Percentiles rank a stretch among this genome's conserved stretches.
Conservation (phyloP, 2,329 filamentous ascomycete genomes). For the Amylocarpus encephaloides region DNA sequence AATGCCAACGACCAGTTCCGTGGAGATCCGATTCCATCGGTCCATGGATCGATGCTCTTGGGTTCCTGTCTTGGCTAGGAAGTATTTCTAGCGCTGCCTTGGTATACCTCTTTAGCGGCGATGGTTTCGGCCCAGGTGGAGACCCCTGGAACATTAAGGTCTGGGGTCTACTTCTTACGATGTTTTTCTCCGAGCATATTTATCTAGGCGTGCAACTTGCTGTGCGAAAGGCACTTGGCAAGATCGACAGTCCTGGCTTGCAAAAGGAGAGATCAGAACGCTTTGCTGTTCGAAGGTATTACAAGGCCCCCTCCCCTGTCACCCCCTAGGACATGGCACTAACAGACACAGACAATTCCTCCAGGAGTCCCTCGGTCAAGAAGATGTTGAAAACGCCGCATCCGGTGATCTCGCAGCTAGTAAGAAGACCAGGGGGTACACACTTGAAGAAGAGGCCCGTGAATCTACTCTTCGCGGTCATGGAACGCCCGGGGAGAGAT, state of each 20-base stretch:
- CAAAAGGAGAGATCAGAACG: slow-evolving; percentile 80
- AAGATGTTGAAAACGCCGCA: slow-evolving; percentile 43
- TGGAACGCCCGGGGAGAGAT: slow-evolving; percentile 49
- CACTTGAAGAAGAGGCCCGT: slow-evolving; percentile 58
- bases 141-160: slow-evolving; percentile 64
- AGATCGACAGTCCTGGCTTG: slow-evolving; percentile 77
- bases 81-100: slow-evolving; percentile 82
- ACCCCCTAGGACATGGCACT: slow-evolving; percentile 2
- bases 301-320: background rate
- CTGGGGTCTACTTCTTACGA: slow-evolving; percentile 74
- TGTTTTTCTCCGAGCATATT: slow-evolving; percentile 82
- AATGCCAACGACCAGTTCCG: slow-evolving; percentile 83
- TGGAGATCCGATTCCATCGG: slow-evolving; percentile 91
- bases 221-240: slow-evolving; percentile 67
- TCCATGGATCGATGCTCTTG: slow-evolving; percentile 79
- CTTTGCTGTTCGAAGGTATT: slow-evolving; percentile 73
- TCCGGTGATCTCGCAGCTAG: slow-evolving; percentile 43
- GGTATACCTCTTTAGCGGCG: slow-evolving; percentile 79
- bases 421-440: slow-evolving; percentile 58
- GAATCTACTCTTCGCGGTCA: slow-evolving; percentile 43
- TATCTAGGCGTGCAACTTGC: slow-evolving; percentile 73
- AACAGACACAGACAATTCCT: slow-evolving; percentile 39
- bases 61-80: slow-evolving; percentile 90
- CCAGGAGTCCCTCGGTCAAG: slow-evolving; percentile 60
- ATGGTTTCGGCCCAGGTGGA: slow-evolving; percentile 58